Conservation (phyloP, 768 basidiomycete genomes). For the Mrakia blollopis region DNA sequence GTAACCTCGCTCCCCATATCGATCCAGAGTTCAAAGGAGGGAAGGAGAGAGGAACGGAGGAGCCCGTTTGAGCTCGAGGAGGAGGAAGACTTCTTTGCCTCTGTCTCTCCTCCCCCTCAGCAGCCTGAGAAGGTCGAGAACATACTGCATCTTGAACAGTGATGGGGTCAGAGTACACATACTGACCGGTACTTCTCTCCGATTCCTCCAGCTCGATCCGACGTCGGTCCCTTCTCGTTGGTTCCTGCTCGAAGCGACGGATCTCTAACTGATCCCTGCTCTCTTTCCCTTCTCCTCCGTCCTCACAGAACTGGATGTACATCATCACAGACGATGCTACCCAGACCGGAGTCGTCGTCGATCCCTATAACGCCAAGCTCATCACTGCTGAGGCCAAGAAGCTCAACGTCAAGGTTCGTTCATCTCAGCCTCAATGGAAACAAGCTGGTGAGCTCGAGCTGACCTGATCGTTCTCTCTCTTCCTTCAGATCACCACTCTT, state of each 20-base stretch:
- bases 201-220: neutral
- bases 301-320: constrained; percentile 33
- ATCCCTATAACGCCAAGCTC: constrained; percentile 26
- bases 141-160: neutral
- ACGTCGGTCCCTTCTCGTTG: neutral
- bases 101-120: neutral
- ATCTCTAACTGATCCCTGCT: neutral
- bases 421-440: neutral
- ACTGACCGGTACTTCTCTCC: neutral
- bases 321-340: constrained; percentile 13
- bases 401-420: constrained; percentile 25
- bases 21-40: neutral
- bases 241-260: too few relatives aligned
- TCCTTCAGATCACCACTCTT: constrained; percentile 27
- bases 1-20: neutral
- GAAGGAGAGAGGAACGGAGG: neutral
- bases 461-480: neutral
- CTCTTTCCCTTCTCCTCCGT: neutral
- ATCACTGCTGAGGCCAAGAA: constrained; percentile 22
- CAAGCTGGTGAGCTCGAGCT: neutral
- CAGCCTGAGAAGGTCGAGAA: too few relatives aligned
- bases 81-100: neutral
- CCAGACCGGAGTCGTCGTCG: constrained; percentile 20
- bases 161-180: neutral
- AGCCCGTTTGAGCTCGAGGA: neutral